Evolutionary conservation across 177 flowering plant species (phyloP).

Genomic region (Telopea speciosissima): DNA sequence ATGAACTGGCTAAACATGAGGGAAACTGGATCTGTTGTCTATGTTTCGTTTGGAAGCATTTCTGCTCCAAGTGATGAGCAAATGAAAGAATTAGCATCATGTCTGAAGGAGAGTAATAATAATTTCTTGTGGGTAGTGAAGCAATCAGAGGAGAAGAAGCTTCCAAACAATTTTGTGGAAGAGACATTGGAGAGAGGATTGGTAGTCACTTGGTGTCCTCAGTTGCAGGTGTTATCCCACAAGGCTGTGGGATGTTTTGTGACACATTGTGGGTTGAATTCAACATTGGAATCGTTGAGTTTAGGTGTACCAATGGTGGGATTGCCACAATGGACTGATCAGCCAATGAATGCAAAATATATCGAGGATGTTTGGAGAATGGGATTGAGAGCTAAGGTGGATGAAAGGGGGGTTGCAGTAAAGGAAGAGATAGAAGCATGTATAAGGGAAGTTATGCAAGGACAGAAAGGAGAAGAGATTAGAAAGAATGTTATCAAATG

Average conservation of each 20-base stretch:
- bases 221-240: slow-evolving; percentile 12
- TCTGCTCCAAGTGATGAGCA: not conserved
- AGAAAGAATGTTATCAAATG: slow-evolving; percentile 10
- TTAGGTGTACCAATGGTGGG: slow-evolving; percentile 21
- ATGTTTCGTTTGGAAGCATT: slow-evolving; percentile 8
- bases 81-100: slow-evolving; percentile 6
- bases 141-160: slow-evolving; percentile 3
- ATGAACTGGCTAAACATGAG: not conserved
- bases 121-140: slow-evolving; percentile 12
- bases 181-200: slow-evolving; percentile 6
- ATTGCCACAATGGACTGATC: slow-evolving; percentile 14
- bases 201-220: slow-evolving; percentile 5
- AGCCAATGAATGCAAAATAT: slow-evolving; percentile 20
- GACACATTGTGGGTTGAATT: slow-evolving; percentile 23
- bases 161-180: slow-evolving; percentile 1
- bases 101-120: not conserved
- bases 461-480: slow-evolving; percentile 10
- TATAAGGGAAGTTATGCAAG: slow-evolving; percentile 16
- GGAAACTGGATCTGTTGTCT: not conserved
- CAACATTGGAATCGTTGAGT: slow-evolving; percentile 16
- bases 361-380: slow-evolving; percentile 19
- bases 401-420: slow-evolving; percentile 12
- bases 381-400: slow-evolving; percentile 11
- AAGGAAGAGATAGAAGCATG: slow-evolving; percentile 9
- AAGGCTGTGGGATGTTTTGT: slow-evolving; percentile 19